phyloP scores from a whole-genome alignment of 1,139 yeast species.

The Kodamaea derodonti region DNA sequence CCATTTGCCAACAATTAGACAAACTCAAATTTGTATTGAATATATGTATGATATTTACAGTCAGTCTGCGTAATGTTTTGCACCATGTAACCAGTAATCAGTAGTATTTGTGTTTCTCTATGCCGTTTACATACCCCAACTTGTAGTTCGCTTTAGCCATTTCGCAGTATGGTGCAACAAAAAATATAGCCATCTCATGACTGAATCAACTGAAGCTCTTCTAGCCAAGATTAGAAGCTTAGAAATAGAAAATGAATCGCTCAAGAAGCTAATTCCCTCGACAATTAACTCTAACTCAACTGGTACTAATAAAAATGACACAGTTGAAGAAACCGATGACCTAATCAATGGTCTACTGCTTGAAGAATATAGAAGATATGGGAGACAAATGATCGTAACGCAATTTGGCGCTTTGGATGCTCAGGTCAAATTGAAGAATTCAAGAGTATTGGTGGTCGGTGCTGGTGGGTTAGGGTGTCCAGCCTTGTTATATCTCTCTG shows the following conservation, averaged over 20 bases:
- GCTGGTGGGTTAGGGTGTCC: constrained; percentile 98
- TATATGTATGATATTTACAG: too few relatives aligned
- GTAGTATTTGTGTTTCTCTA: too few relatives aligned
- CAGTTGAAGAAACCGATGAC: not conserved
- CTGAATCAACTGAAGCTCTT: constrained; percentile 5
- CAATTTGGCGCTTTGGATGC: constrained; percentile 53
- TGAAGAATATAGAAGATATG: constrained; percentile 80
- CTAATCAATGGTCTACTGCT: constrained; percentile 20
- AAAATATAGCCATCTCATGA: not conserved
- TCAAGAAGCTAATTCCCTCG: constrained; percentile 11
- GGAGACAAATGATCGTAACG: constrained; percentile 93
- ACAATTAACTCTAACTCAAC: not conserved
- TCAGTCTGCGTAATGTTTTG: too few relatives aligned
- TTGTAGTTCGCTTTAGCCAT: too few relatives aligned
- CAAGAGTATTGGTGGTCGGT: constrained; percentile 76
- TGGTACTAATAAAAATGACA: not conserved
- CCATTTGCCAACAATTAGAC: too few relatives aligned
- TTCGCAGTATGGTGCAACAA: not conserved
- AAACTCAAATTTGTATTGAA: too few relatives aligned
- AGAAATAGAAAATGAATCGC: constrained; percentile 22
- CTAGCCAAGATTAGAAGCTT: constrained; percentile 14
- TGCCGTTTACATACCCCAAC: too few relatives aligned
- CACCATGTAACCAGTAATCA: too few relatives aligned
- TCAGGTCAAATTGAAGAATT: constrained; percentile 54
- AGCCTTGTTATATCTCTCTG: constrained; percentile 76